These are phyloP conservation scores for Candida neerlandica DNA, from an alignment of 1,139 yeast genomes.

Conservation along the genomic window DNA sequence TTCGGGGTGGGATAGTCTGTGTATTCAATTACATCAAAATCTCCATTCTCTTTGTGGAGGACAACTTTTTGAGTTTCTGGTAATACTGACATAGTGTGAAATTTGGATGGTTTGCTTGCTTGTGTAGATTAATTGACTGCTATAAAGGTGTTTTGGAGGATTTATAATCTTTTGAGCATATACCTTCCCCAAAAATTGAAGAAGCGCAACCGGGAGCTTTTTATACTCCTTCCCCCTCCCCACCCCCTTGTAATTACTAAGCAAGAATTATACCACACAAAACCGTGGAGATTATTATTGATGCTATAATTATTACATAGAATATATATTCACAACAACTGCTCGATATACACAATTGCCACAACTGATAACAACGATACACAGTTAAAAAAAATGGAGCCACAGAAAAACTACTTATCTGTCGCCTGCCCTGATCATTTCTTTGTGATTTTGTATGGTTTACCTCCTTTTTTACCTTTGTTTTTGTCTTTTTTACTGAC, in stretches of 20 bases:
- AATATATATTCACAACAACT: background rate
- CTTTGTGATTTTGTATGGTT: constrained; percentile 2
- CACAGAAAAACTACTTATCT: background rate
- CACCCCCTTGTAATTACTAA: background rate
- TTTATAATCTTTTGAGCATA: too few relatives aligned
- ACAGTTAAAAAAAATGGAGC: background rate
- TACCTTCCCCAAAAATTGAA: too few relatives aligned
- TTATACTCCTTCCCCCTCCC: background rate
- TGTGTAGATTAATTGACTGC: too few relatives aligned
- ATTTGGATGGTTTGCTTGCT: too few relatives aligned
- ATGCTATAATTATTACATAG: background rate
- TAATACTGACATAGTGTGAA: constrained; percentile 25
- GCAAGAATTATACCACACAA: background rate
- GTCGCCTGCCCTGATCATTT: background rate
- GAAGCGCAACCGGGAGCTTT: background rate
- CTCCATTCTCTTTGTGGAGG: constrained; percentile 57
- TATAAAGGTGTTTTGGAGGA: too few relatives aligned
- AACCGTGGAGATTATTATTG: background rate
- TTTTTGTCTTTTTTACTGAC: background rate
- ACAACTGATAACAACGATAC: background rate
- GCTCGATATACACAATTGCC: background rate
- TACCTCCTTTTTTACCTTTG: constrained; percentile 3
- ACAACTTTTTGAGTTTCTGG: constrained; percentile 65
- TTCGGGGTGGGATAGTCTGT: constrained; percentile 60
- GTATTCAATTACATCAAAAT: constrained; percentile 42